phyloP scores from a whole-genome alignment of 257 asterid species.

The Plantago ovata region DNA sequence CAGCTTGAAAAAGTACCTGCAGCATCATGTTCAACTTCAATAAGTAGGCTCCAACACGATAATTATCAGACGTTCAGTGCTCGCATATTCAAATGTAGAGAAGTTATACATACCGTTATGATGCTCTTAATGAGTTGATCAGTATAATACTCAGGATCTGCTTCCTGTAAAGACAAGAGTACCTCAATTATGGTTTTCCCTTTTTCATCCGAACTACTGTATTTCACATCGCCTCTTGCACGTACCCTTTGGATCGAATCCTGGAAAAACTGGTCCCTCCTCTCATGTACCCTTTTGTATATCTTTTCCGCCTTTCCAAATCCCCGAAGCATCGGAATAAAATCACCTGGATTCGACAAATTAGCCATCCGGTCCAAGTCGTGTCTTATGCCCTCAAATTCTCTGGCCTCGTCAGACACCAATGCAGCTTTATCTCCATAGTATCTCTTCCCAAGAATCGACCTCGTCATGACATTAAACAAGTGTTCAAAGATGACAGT shows the following conservation, averaged over 20 bases:
- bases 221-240: background rate
- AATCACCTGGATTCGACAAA: background rate
- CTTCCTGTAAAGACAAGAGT: background rate
- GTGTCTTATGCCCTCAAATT: background rate
- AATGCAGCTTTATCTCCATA: background rate
- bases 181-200: background rate
- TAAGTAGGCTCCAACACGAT: too few species aligned
- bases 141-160: conserved; percentile 2
- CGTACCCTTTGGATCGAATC: background rate
- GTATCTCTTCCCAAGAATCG: background rate
- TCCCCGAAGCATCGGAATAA: background rate
- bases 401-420: background rate
- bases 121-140: background rate
- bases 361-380: background rate
- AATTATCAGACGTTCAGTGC: too few species aligned
- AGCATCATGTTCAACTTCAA: too few species aligned
- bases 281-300: background rate
- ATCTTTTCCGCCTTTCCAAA: background rate
- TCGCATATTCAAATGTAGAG: too few species aligned
- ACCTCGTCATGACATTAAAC: background rate
- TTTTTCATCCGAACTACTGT: too few species aligned
- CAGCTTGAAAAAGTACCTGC: conserved; percentile 19
- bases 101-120: background rate
- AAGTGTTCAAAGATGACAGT: background rate
- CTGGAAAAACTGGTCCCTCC: conserved; percentile 1